Conservation (phyloP, 345 rosid species). For the Arabidopsis suecica region DNA sequence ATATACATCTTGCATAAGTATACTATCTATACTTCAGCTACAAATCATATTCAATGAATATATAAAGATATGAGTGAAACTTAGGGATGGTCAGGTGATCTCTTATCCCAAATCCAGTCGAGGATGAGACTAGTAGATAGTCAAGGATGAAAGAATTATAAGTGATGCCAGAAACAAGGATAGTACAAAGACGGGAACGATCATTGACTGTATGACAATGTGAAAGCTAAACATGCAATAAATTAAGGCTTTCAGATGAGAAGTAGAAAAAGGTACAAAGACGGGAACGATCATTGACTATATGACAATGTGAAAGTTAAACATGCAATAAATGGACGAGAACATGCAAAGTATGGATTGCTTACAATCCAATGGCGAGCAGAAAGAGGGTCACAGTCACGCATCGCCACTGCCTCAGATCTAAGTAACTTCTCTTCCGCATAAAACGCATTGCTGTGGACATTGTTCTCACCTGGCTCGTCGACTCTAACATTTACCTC, state of each 20-base stretch:
- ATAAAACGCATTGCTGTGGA: slow-evolving; percentile 90
- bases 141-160: background rate
- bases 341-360: slow-evolving; percentile 30
- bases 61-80: slow-evolving; percentile 14
- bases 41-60: background rate
- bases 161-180: background rate
- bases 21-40: background rate
- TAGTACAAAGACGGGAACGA: background rate
- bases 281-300: background rate
- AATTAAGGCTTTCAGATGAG: slow-evolving; percentile 12
- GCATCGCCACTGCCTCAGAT: slow-evolving; percentile 80
- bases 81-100: background rate
- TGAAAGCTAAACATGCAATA: background rate
- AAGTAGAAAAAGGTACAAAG: background rate
- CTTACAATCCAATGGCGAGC: slow-evolving; percentile 98
- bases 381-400: slow-evolving; percentile 75
- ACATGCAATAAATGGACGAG: slow-evolving; percentile 11
- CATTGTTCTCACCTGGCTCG: slow-evolving; percentile 75
- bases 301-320: background rate
- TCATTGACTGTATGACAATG: background rate
- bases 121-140: background rate
- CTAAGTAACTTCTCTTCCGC: slow-evolving; percentile 78
- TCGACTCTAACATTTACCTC: slow-evolving; percentile 82
- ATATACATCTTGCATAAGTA: background rate
- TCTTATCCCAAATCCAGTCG: background rate